Evolutionary conservation across 305 asterid genomes (phyloP).

Genomic region (Fraxinus nigra): DNA sequence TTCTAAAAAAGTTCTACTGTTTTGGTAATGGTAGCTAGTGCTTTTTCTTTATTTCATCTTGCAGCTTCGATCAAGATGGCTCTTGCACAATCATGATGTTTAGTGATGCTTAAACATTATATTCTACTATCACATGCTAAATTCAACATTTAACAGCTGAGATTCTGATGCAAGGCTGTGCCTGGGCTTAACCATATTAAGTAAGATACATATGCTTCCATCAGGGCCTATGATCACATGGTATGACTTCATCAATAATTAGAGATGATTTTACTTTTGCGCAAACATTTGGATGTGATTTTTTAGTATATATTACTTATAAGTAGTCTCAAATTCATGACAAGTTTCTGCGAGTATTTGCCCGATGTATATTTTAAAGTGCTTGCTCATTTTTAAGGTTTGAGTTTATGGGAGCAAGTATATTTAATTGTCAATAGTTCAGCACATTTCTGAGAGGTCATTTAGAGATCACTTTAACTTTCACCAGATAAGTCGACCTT

Average conservation of each 20-base stretch:
- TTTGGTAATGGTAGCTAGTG: constrained; percentile 12
- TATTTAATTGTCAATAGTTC: not conserved
- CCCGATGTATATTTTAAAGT: not conserved
- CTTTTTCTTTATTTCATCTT: constrained; percentile 9
- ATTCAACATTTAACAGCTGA: constrained; percentile 16
- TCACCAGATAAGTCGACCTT: not conserved
- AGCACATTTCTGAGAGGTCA: not conserved
- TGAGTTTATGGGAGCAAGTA: not conserved
- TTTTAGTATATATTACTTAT: constrained; percentile 12
- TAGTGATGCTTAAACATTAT: constrained; percentile 54
- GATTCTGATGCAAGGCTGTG: constrained; percentile 23
- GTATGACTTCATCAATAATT: constrained; percentile 31
- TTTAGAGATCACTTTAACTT: not conserved
- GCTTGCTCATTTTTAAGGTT: not conserved
- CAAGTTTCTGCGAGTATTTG: constrained; percentile 11
- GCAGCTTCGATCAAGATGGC: constrained; percentile 78
- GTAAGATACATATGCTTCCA: constrained; percentile 27
- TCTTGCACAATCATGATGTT: constrained; percentile 52
- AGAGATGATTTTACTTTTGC: constrained; percentile 19
- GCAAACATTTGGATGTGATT: constrained; percentile 20
- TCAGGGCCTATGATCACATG: constrained; percentile 30
- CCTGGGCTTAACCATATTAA: constrained; percentile 29
- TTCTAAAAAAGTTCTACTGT: not conserved
- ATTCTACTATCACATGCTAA: constrained; percentile 21
- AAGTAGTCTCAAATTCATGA: not conserved